Evolutionary conservation across 148 eudicot species (phyloP).

Genomic region (Silene latifolia): DNA sequence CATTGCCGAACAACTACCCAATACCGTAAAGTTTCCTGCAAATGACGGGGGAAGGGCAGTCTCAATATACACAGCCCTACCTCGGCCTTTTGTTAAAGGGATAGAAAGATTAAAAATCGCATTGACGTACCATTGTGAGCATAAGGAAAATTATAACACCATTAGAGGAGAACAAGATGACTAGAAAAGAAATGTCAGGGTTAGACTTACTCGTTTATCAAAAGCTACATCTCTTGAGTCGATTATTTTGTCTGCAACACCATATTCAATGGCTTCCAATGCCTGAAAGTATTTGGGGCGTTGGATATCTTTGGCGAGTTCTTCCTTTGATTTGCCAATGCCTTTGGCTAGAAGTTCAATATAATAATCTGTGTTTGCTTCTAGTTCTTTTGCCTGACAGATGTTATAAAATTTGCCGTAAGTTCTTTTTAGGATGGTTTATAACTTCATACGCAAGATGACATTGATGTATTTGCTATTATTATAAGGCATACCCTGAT

Average conservation of each 20-base stretch:
- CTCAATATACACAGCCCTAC: not conserved
- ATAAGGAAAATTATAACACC: too few relatives aligned
- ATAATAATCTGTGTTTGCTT: constrained; percentile 57
- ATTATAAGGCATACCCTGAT: constrained; percentile 44
- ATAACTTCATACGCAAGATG: not conserved
- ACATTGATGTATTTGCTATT: not conserved
- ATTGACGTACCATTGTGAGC: not conserved
- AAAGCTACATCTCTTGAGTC: constrained; percentile 45
- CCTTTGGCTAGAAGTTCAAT: constrained; percentile 76
- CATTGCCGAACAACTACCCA: too few relatives aligned
- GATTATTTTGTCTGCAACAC: constrained; percentile 78
- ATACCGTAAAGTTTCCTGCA: not conserved
- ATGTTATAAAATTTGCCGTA: not conserved
- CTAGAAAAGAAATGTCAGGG: not conserved
- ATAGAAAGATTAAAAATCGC: not conserved
- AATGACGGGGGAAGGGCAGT: too few relatives aligned
- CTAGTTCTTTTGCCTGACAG: constrained; percentile 72
- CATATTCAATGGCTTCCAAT: constrained; percentile 77
- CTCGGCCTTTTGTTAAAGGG: not conserved
- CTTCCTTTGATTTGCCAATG: constrained; percentile 80
- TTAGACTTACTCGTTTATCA: constrained; percentile 52
- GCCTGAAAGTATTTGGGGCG: constrained; percentile 61
- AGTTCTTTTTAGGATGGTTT: not conserved
- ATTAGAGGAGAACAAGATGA: not conserved
- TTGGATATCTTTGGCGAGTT: constrained; percentile 58